phyloP scores from a whole-genome alignment of 139 green algal genomes.

The Prasinococcaceae sp. region DNA sequence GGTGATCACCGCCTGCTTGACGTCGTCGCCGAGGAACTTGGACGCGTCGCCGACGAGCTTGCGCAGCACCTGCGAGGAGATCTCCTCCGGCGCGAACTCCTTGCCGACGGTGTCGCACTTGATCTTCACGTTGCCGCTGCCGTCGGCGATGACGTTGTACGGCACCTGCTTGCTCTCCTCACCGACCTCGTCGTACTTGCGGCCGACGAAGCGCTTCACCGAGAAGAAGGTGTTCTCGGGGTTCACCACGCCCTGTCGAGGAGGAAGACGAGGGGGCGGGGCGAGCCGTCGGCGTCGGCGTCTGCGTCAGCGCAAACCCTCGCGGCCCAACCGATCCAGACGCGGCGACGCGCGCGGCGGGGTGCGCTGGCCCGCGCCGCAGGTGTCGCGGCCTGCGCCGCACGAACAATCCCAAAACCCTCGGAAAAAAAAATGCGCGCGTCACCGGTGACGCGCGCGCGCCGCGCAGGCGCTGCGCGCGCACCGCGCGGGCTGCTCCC shows the following conservation, averaged over 20 bases:
- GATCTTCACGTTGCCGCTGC: constrained; percentile 90
- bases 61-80: constrained; percentile 59
- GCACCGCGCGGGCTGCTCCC: no score
- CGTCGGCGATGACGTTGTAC: constrained; percentile 64
- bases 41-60: constrained; percentile 64
- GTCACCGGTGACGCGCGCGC: no score
- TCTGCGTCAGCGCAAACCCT: no score
- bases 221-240: constrained; percentile 98
- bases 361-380: no score
- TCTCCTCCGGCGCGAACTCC: constrained; percentile 95
- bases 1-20: constrained; percentile 92
- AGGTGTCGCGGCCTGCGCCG: no score
- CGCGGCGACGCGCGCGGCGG: no score
- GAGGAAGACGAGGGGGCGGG: no score
- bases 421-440: no score
- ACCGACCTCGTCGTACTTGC: constrained; percentile 73
- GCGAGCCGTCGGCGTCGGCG: no score
- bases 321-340: no score
- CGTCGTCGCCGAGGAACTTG: constrained; percentile 63
- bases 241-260: constrained; percentile 97
- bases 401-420: no score
- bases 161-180: constrained; percentile 84
- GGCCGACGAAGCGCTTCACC: constrained; percentile 96
- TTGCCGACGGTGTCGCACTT: constrained; percentile 69
- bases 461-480: no score